Conservation (phyloP, 768 basidiomycete species). For the Chalciporus chontae region DNA sequence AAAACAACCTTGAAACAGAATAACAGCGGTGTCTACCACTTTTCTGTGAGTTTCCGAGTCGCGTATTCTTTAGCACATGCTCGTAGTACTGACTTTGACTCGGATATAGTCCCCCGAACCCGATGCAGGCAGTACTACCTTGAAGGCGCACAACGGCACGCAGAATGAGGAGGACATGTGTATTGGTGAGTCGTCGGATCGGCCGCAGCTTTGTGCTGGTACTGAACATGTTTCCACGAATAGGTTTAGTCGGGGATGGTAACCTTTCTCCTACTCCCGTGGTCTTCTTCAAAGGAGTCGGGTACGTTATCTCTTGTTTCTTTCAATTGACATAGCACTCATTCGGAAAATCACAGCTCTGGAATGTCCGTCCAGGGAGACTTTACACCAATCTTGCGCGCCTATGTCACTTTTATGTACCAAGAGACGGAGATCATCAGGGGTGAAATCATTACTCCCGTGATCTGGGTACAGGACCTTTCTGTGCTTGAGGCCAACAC, state of each 20-base stretch:
- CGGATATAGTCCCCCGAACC: too few relatives aligned
- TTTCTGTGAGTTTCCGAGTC: too few relatives aligned
- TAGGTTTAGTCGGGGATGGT: too few relatives aligned
- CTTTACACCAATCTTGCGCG: neutral
- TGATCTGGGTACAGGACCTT: neutral
- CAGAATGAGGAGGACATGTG: neutral
- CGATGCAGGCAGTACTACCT: too few relatives aligned
- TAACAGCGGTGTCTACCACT: neutral
- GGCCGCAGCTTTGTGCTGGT: too few relatives aligned
- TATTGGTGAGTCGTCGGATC: neutral
- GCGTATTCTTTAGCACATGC: too few relatives aligned
- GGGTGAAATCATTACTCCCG: neutral
- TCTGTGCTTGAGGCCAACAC: neutral
- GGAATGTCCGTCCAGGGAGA: neutral
- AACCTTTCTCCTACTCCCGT: neutral
- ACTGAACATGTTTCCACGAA: too few relatives aligned
- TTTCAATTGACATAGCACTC: neutral
- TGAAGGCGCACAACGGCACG: neutral
- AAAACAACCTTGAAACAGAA: neutral
- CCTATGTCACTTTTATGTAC: neutral
- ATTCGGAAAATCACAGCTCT: neutral
- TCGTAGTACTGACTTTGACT: too few relatives aligned
- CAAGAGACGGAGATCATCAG: neutral
- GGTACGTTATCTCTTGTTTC: neutral
- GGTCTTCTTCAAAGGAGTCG: neutral